Percentiles rank a stretch among this genome's conserved stretches.
These are phyloP conservation scores for Candida vartiovaarae DNA, from an alignment of 805 yeast species.

Conservation along the genomic window DNA sequence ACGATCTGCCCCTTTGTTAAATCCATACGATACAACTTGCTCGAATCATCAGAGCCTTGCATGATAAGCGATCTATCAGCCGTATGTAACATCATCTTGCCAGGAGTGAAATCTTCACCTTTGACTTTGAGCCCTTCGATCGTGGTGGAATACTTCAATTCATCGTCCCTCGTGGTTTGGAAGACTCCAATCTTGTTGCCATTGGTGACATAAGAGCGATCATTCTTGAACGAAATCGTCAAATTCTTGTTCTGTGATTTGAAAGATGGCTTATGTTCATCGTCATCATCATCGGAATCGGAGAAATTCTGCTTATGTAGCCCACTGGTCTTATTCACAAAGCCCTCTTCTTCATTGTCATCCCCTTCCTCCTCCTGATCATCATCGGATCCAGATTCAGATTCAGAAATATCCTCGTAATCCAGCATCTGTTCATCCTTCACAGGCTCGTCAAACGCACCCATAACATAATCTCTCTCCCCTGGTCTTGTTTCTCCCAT, in stretches of 20 bases:
- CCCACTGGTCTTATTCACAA: conserved; percentile 18
- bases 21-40: conserved; percentile 65
- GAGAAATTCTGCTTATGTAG: conserved; percentile 15
- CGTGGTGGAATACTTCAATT: conserved; percentile 57
- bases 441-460: conserved; percentile 40
- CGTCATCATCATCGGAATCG: conserved; percentile 34
- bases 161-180: conserved; percentile 44
- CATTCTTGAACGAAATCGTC: conserved; percentile 62
- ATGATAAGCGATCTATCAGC: conserved; percentile 65
- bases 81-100: conserved; percentile 67
- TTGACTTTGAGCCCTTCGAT: conserved; percentile 50
- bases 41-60: conserved; percentile 43
- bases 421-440: conserved; percentile 31
- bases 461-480: conserved; percentile 51
- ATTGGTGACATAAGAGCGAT: conserved; percentile 72
- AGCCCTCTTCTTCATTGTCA: conserved; percentile 30
- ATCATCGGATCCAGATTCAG: conserved; percentile 23
- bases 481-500: conserved; percentile 37
- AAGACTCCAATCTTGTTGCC: conserved; percentile 80
- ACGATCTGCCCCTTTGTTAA: conserved; percentile 70
- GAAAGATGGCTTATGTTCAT: conserved; percentile 22
- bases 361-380: conserved; percentile 29
- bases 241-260: conserved; percentile 52
- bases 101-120: conserved; percentile 49
- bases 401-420: conserved; percentile 14